Percentiles rank a stretch among this genome's conserved stretches.
phyloP scores from a whole-genome alignment of 257 asterid species.

The Voacanga thouarsii region DNA sequence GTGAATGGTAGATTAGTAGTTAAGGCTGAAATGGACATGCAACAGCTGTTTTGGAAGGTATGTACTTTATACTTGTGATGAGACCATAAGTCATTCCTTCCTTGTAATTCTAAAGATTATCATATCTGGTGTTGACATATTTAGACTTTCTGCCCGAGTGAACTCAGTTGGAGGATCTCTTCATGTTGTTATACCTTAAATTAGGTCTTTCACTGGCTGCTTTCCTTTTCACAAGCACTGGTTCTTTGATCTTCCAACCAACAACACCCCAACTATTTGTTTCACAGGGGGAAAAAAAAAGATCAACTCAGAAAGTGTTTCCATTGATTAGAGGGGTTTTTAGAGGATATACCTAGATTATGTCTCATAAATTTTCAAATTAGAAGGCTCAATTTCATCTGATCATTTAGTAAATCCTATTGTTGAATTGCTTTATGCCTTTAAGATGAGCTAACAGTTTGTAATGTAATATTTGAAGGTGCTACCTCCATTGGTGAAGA shows the following conservation, averaged over 20 bases:
- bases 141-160: background rate
- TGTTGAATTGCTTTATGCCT: background rate
- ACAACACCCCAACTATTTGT: too few relatives aligned
- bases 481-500: conserved; percentile 21
- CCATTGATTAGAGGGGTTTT: background rate
- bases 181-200: background rate
- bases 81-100: background rate
- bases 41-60: background rate
- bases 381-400: background rate
- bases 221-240: background rate
- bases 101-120: background rate
- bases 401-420: background rate
- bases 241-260: background rate
- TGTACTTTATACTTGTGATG: background rate
- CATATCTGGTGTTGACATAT: background rate
- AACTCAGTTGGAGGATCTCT: background rate
- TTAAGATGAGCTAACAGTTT: background rate
- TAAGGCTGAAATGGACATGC: background rate
- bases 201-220: background rate
- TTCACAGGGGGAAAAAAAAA: too few relatives aligned
- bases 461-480: conserved; percentile 30
- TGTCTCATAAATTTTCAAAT: background rate
- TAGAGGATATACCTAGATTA: background rate
- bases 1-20: background rate
- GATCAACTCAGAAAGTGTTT: background rate